Base-by-base conservation (phyloP, 371 early-diverging fungal species). In the Paramicrosporidium saccamoebae region DNA sequence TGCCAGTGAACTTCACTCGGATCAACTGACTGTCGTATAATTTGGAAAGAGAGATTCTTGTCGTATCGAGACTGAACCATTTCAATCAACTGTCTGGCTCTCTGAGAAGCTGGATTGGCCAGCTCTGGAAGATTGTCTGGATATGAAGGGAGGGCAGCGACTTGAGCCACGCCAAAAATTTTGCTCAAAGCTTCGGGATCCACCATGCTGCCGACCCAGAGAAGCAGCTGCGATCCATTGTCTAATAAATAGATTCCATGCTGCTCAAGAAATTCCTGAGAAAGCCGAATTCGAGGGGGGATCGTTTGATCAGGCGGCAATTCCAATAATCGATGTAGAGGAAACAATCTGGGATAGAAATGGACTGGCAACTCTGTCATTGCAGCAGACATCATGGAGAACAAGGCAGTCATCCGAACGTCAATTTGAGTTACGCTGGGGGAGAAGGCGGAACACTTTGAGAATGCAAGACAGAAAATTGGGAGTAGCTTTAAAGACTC, bases 401-500 rank as follows among this genome's bases (percentile, higher is more conserved):
- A 48, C 69, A 88, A 60, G 17, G 45, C 40, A 27, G 55, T 44
- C 7, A 78, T 67, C 7, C 88, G 62, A 23, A 45, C 32, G 44
- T 88, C 90, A 34, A 29, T 48, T 38, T 20, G 29, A 34, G 22
- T 46, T 67, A 41, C 52, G 48, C 22, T 18, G n/a, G 42, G 48
- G 19, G 74, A 57, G 25, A 86, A 44, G 0, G 66, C 58, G 9
- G 44, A 46, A 20, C 57, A 55, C 33, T 86, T 86, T 12, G 74
- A 54, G 25, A 92, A 34, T 9, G 73, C 48, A 17, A 84, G 55
- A 2, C 63, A 46, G 44, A 69, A 82, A 15, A 90, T 46, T n/a
- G 94, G 92, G 25, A 71, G 52, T 26, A 90, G 49, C 42, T 92
- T 92, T 49, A 67, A 79, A 0, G 77, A 60, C 35, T 92, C 94